These are phyloP conservation scores for Hymenoscyphus occultus DNA, from an alignment of 2,329 filamentous ascomycete species.

Conservation along the genomic window DNA sequence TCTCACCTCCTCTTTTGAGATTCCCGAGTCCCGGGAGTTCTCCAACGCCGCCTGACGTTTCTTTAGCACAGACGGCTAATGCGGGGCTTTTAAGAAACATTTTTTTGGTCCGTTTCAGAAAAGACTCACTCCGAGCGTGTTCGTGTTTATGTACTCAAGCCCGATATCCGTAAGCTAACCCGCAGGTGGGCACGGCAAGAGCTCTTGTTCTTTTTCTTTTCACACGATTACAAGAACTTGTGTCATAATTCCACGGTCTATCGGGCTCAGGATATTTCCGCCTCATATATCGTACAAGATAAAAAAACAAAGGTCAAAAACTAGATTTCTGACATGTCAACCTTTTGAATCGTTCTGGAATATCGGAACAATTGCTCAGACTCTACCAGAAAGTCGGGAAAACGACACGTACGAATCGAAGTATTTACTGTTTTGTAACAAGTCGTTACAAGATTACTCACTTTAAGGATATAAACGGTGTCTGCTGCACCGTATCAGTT, in stretches of 20 bases:
- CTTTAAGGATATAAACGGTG: too few relatives aligned
- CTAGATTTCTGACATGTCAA: too few relatives aligned
- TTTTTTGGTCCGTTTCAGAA: neutral
- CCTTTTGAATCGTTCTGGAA: neutral
- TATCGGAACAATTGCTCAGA: neutral
- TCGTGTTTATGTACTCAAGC: neutral
- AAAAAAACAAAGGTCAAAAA: too few relatives aligned
- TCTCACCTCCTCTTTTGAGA: neutral
- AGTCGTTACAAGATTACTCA: neutral
- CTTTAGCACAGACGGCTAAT: slow-evolving; percentile 1
- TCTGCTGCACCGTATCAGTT: too few relatives aligned
- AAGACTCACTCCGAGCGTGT: neutral
- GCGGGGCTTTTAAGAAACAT: neutral
- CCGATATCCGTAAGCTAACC: neutral
- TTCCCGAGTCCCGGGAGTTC: neutral
- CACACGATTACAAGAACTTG: too few relatives aligned
- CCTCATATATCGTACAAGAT: too few relatives aligned
- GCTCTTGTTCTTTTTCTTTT: too few relatives aligned
- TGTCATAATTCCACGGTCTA: too few relatives aligned
- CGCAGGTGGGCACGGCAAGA: too few relatives aligned
- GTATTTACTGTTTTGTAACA: neutral
- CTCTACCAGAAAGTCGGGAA: neutral
- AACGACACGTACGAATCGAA: neutral
- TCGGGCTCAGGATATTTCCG: too few relatives aligned
- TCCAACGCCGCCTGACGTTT: neutral